Evolutionary conservation across 768 basidiomycete species (phyloP).

Genomic region (Kwoniella newhampshirensis): DNA sequence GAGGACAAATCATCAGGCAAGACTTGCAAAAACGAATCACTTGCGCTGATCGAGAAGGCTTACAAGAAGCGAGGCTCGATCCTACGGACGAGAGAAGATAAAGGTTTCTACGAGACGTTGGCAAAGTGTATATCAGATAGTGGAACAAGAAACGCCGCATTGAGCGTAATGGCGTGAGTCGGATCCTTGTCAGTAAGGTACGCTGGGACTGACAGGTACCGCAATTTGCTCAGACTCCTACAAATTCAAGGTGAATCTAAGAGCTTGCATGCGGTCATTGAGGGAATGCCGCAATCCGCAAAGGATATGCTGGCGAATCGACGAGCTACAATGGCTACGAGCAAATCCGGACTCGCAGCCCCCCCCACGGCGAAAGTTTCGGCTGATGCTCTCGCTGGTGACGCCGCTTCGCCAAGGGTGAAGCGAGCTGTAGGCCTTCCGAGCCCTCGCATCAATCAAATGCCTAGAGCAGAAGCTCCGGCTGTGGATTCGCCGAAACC

Average conservation of each 20-base stretch:
- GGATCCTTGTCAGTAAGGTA: no score
- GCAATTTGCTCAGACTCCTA: slow-evolving; percentile 24
- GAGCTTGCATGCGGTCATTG: slow-evolving; percentile 33
- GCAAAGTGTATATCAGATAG: slow-evolving; percentile 65
- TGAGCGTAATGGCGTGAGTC: slow-evolving; percentile 75
- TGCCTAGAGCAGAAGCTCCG: background rate
- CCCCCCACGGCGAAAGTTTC: slow-evolving; percentile 22
- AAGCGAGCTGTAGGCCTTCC: slow-evolving; percentile 5
- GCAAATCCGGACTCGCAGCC: slow-evolving; percentile 20
- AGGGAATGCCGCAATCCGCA: slow-evolving; percentile 33
- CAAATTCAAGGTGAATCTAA: slow-evolving; percentile 40
- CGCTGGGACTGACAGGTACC: no score
- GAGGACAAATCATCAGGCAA: slow-evolving; percentile 56
- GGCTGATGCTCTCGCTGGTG: slow-evolving; percentile 18
- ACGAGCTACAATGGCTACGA: slow-evolving; percentile 37
- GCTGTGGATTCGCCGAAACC: slow-evolving; percentile 4
- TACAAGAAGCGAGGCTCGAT: slow-evolving; percentile 46
- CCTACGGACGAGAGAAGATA: slow-evolving; percentile 36
- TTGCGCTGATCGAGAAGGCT: slow-evolving; percentile 48
- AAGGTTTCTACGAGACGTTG: slow-evolving; percentile 39
- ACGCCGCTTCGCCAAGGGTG: slow-evolving; percentile 19
- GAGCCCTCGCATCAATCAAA: slow-evolving; percentile 13
- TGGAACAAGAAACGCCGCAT: slow-evolving; percentile 79
- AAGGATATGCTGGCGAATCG: slow-evolving; percentile 49
- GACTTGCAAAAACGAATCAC: slow-evolving; percentile 46